These are phyloP conservation scores for Hemisphaericaspora nanyangensis DNA, from an alignment of 805 yeast genomes.

Conservation along the genomic window DNA sequence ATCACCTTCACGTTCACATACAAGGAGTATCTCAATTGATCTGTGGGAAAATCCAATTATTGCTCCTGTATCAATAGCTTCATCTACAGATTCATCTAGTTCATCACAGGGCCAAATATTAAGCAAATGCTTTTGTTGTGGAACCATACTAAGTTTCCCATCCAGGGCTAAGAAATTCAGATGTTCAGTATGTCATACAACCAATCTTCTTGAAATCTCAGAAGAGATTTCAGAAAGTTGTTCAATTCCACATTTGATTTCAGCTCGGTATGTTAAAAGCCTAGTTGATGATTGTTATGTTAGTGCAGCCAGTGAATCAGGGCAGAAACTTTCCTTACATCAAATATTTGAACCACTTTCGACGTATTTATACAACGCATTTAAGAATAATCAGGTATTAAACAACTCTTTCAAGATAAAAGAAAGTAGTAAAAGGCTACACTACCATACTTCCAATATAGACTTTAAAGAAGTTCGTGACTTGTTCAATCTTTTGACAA, in stretches of 20 bases:
- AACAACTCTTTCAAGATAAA: constrained; percentile 52
- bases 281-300: constrained; percentile 31
- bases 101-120: constrained; percentile 9
- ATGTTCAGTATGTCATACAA: constrained; percentile 62
- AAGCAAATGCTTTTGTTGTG: constrained; percentile 36
- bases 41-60: too few species aligned
- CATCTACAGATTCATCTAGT: too few species aligned
- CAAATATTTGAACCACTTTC: constrained; percentile 49
- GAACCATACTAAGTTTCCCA: constrained; percentile 29
- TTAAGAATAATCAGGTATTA: constrained; percentile 44
- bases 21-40: too few species aligned
- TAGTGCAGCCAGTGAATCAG: constrained; percentile 9
- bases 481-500: constrained; percentile 43
- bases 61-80: too few species aligned
- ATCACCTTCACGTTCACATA: too few species aligned
- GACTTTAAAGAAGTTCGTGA: constrained; percentile 44
- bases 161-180: constrained; percentile 37
- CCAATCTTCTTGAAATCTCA: constrained; percentile 27
- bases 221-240: too few species aligned
- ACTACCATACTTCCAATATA: constrained; percentile 46
- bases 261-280: constrained; percentile 29
- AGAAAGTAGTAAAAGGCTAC: constrained; percentile 22
- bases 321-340: constrained; percentile 17
- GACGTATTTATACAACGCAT: constrained; percentile 41
- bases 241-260: constrained; percentile 17